Percentiles rank a stretch among this genome's conserved stretches.
Evolutionary conservation across 1,284 basidiomycete species (phyloP).

Genomic region (Cutaneotrichosporon sp.): DNA sequence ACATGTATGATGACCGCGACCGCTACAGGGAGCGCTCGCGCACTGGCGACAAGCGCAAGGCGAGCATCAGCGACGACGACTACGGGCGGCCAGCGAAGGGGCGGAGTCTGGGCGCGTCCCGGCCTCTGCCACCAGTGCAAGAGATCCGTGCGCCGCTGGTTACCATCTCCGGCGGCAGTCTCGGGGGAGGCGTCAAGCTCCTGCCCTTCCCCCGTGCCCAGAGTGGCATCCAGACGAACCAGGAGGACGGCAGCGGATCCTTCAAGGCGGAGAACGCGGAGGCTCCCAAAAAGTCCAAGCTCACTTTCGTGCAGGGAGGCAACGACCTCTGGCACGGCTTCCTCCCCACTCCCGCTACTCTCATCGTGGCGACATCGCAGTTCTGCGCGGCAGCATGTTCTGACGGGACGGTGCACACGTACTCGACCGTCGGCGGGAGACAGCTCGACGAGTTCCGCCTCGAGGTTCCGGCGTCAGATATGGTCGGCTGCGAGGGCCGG

Average conservation of each 20-base stretch:
- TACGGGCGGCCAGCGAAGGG: slow-evolving; percentile 18
- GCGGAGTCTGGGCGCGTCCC: slow-evolving; percentile 31
- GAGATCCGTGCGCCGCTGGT: slow-evolving; percentile 38
- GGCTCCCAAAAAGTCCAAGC: slow-evolving; percentile 56
- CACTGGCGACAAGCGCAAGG: slow-evolving; percentile 38
- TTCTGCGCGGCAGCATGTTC: slow-evolving; percentile 76
- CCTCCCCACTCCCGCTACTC: slow-evolving; percentile 67
- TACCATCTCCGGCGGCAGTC: slow-evolving; percentile 1
- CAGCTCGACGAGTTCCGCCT: slow-evolving; percentile 66
- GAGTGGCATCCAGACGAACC: slow-evolving; percentile 31
- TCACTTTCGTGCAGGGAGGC: slow-evolving; percentile 59
- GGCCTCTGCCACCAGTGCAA: slow-evolving; percentile 25
- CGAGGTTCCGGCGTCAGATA: slow-evolving; percentile 67
- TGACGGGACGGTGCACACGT: slow-evolving; percentile 75
- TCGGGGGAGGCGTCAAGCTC: slow-evolving; percentile 1
- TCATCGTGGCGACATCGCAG: slow-evolving; percentile 63
- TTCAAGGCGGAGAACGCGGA: slow-evolving; percentile 69
- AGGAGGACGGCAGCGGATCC: slow-evolving; percentile 36
- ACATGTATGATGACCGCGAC: slow-evolving; percentile 30
- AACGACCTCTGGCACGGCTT: slow-evolving; percentile 86
- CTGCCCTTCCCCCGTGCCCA: slow-evolving; percentile 36
- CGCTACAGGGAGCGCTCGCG: too few species aligned
- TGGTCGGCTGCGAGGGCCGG: slow-evolving; percentile 65
- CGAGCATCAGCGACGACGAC: slow-evolving; percentile 21
- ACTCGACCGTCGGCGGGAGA: slow-evolving; percentile 75